Base-by-base conservation (phyloP, 2,329 filamentous ascomycete genomes). In the Claviceps pusilla region DNA sequence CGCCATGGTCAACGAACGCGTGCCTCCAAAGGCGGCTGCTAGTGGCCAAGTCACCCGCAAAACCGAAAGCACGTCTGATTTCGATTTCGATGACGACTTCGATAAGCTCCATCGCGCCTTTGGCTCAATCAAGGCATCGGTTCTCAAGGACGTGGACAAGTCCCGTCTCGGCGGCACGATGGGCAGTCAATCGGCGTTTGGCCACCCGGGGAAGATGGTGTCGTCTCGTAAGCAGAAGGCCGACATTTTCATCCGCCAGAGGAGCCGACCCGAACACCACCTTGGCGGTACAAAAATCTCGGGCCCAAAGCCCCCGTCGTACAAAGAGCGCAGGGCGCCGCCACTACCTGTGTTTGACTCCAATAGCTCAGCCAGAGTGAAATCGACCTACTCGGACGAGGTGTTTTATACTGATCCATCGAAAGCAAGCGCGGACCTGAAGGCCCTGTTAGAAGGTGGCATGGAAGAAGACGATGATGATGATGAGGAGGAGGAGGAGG, bases 391-490 rank as follows among this genome's bases (percentile, higher is more conserved):
- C 35, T 68, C 65, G n/a, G 71, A 76, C n/a, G 71, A 73, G 54
- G 70, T 73, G 1, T 73, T 80, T 57, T 89, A 86, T 60, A 81
- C 85, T 6, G 86, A 90, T 59, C 80, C 84, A 0, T 73, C 74
- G 55, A 84, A 87, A 65, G 86, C 87, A 11, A 81, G 79, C 51
- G 83, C 83, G 49, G 87, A 91, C 60, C 76, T 93, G 59, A 93
- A 93, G 65, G 86, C 84, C 7, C 68, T 93, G n/a, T 74, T 93
- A 1, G 87, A 91, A 65, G 87, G 86, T 7, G 85, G 85, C 10
- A 82, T 91, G 68, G 86, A 90, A 53, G 85, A 87, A 14, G 83
- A 86, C 0, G 80, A 82, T 0, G 82, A 85, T 3, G 50, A 73
- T 73, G 71, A 71, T 3, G 73, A 69, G 51, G 70, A 69, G 47